Conservation (phyloP, 768 basidiomycete species). For the Mycena floridula region DNA sequence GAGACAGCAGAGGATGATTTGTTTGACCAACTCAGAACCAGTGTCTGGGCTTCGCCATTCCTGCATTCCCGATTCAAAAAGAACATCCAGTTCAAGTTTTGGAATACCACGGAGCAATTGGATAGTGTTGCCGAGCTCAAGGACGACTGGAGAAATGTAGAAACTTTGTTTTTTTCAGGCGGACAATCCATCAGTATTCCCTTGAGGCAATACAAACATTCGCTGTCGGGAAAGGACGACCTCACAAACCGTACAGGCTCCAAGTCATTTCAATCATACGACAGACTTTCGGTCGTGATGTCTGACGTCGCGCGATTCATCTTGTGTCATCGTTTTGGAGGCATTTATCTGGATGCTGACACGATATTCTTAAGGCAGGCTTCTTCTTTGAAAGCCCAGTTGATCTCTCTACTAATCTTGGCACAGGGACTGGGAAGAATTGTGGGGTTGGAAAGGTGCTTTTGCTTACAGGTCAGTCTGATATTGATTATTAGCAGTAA, state of each 20-base stretch:
- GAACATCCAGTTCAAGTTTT: constrained; percentile 86
- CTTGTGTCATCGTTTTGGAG: constrained; percentile 88
- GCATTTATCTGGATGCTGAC: constrained; percentile 92
- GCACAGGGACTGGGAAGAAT: constrained; percentile 92
- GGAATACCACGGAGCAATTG: constrained; percentile 98
- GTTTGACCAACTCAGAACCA: constrained; percentile 69
- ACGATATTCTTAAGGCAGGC: too few relatives aligned
- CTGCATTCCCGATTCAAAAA: constrained; percentile 84
- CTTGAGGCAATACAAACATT: constrained; percentile 26
- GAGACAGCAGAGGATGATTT: constrained; percentile 75
- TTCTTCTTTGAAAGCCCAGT: too few relatives aligned
- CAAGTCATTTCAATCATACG: constrained; percentile 81
- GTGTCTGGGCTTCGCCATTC: constrained; percentile 91
- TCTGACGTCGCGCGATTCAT: constrained; percentile 98
- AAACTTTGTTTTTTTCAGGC: constrained; percentile 77
- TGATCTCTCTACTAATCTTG: too few relatives aligned
- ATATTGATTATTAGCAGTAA: too few relatives aligned
- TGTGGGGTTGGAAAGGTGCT: constrained; percentile 92
- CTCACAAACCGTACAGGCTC: constrained; percentile 78
- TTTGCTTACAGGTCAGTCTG: constrained; percentile 95
- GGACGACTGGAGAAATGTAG: constrained; percentile 79
- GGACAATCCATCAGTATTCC: constrained; percentile 68
- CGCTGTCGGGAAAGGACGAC: constrained; percentile 51
- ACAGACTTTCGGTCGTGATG: constrained; percentile 85
- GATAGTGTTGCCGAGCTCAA: constrained; percentile 82